Percentiles rank a stretch among this genome's conserved stretches.
These are phyloP conservation scores for Aureobasidium vineae DNA, from an alignment of 2,329 filamentous ascomycete genomes.

Conservation along the genomic window DNA sequence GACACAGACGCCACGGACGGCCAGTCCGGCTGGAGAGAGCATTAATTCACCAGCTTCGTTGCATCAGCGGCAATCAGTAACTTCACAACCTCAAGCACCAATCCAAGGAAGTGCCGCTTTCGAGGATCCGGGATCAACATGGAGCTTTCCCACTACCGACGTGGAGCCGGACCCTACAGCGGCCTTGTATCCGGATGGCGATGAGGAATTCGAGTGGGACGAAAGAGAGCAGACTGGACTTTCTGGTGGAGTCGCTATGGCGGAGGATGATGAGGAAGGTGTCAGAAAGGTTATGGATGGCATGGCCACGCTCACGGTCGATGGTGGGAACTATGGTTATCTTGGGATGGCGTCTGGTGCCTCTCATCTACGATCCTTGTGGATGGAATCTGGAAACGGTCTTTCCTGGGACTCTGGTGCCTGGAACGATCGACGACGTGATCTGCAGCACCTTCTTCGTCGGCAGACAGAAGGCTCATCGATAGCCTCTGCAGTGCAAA, in stretches of 20 bases:
- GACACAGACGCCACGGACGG: slow-evolving; percentile 1
- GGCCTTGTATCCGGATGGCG: slow-evolving; percentile 1
- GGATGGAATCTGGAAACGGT: slow-evolving; percentile 23
- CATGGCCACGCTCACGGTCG: slow-evolving; percentile 39
- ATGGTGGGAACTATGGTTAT: slow-evolving; percentile 45
- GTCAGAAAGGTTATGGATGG: slow-evolving; percentile 31
- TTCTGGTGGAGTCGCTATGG: neutral
- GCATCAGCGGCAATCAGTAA: neutral
- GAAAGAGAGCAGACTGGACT: slow-evolving; percentile 25
- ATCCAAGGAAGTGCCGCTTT: neutral
- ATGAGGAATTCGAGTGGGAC: slow-evolving; percentile 26
- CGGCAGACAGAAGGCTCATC: slow-evolving; percentile 17
- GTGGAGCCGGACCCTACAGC: slow-evolving; percentile 5
- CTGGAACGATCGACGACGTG: slow-evolving; percentile 1
- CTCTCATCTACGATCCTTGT: slow-evolving; percentile 19
- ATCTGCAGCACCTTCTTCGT: slow-evolving; percentile 12
- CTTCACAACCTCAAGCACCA: neutral
- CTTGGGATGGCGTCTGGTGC: slow-evolving; percentile 38
- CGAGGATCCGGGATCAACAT: slow-evolving; percentile 1
- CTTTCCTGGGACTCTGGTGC: slow-evolving; percentile 17
- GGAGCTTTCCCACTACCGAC: slow-evolving; percentile 10
- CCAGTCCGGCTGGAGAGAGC: slow-evolving; percentile 5
- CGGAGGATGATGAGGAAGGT: slow-evolving; percentile 18
- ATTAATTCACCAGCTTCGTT: neutral
- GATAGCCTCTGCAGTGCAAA: slow-evolving; percentile 9